Evolutionary conservation across 345 rosid genomes (phyloP), one percentile per base, ranked within the genome.

Genomic region (Gynandropsis gynandra): DNA sequence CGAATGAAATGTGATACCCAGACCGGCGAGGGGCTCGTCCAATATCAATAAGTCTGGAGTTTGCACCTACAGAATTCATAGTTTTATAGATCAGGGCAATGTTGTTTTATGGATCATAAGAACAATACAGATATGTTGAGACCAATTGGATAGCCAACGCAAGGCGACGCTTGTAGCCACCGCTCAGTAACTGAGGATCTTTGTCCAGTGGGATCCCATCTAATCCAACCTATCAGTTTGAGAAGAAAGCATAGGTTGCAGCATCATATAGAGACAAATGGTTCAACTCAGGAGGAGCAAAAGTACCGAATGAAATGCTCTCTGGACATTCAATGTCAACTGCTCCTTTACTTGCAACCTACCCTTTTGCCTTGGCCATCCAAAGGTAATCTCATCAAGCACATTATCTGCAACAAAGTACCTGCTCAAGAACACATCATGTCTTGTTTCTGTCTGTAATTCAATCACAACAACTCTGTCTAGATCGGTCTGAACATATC

Each of bases 11-110:
- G 7, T 33, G 81, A 61, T 84, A 87, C 95, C 98, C 62, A 87
- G 93, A 64, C 98, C 98, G 58, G 93, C 93, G 51, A 90, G 95
- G 47, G 96, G 98, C 64, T 90, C 96, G 53, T 90, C 98, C 79
- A 87, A 58, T 68, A 90, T 79, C 70, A 90, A 43, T 42, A 83
- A 58, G 63, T 87, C 89, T 50, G 96, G 98, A 35, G 82, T 83
- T 65, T 82, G 82, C 29, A 80, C 92, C 96, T 87, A 73, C 58
- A 59, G 54, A 52, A 67, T n/a, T 51, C 54, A 44, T 18, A 56
- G 17, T 5, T 35, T 43, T 20, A 52, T 33, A 52, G 21, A 53
- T 16, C 11, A 59, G 1, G 17, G n/a, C 42, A 53, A n/a, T n/a
- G n/a, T n/a, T 16, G 53, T 9, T 40, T 58, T 52, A 18, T 7